Percentiles rank a stretch among this genome's conserved stretches.
phyloP scores from a whole-genome alignment of 2,329 filamentous ascomycete genomes.

The Pseudocercospora fijiensis region DNA sequence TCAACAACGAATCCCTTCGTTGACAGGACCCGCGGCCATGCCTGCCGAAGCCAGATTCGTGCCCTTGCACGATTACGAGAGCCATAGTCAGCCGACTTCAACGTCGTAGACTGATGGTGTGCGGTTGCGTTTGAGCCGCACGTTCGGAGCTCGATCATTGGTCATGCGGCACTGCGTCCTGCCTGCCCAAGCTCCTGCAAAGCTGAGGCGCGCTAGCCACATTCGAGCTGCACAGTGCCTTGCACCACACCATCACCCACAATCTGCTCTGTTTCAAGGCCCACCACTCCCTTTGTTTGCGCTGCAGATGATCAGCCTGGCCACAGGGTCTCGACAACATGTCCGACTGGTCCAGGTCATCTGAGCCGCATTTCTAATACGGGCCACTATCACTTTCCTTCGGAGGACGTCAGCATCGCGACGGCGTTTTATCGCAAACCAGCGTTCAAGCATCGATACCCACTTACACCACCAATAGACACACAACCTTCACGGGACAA shows the following conservation, averaged over 20 bases:
- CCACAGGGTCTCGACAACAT: constrained; percentile 22
- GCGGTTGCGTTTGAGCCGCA: constrained; percentile 25
- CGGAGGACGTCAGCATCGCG: constrained; percentile 26
- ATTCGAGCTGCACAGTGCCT: constrained; percentile 16
- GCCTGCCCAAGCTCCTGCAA: constrained; percentile 14
- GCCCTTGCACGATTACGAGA: constrained; percentile 39
- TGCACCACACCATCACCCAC: constrained; percentile 27
- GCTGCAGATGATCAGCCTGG: constrained; percentile 23
- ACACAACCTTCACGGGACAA: constrained; percentile 28
- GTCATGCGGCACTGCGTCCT: constrained; percentile 22
- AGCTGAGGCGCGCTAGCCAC: constrained; percentile 14
- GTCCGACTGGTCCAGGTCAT: constrained; percentile 24
- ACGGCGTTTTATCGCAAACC: constrained; percentile 20
- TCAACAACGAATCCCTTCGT: constrained; percentile 32
- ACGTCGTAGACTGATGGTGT: constrained; percentile 28
- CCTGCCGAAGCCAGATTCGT: constrained; percentile 35
- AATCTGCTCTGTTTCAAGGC: constrained; percentile 17
- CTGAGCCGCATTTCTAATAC: constrained; percentile 22
- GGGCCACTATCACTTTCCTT: constrained; percentile 16
- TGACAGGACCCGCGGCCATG: constrained; percentile 31
- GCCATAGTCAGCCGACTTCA: constrained; percentile 36
- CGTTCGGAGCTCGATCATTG: constrained; percentile 18
- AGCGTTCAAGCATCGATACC: constrained; percentile 22
- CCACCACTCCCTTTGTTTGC: constrained; percentile 27
- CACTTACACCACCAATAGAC: constrained; percentile 24